A percentile compares a stretch with the other conserved stretches of the same genome.
Evolutionary conservation across 164 flowering plant genomes (phyloP).

Genomic region (Tetracentron sinense): DNA sequence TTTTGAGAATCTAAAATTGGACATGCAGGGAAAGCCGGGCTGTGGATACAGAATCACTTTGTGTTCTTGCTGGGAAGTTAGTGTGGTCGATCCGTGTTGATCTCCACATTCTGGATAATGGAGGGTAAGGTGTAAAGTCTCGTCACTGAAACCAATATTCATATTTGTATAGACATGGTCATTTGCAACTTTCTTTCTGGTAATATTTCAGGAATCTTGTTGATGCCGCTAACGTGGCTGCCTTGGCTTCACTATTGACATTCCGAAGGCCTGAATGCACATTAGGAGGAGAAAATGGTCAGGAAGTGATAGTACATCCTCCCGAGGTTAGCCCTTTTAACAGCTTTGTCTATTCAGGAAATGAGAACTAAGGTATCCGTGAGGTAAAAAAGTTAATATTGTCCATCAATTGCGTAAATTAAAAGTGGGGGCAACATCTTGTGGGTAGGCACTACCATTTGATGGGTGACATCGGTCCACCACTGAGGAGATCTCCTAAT

Average conservation of each 20-base stretch:
- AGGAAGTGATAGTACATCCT: slow-evolving; percentile 76
- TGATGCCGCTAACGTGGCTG: slow-evolving; percentile 98
- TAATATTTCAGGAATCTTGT: slow-evolving; percentile 69
- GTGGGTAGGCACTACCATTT: not conserved
- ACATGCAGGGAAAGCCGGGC: slow-evolving; percentile 96
- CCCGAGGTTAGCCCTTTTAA: slow-evolving; percentile 70
- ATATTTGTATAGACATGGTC: not conserved
- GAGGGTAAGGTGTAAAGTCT: slow-evolving; percentile 56
- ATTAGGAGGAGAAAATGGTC: slow-evolving; percentile 82
- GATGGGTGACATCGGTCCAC: not conserved
- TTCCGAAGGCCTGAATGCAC: slow-evolving; percentile 93
- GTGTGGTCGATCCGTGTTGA: slow-evolving; percentile 93
- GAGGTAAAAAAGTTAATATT: not conserved
- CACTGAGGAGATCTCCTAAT: too few species aligned
- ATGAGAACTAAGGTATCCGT: not conserved
- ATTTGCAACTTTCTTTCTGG: slow-evolving; percentile 7
- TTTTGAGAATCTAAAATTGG: slow-evolving; percentile 13
- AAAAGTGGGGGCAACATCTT: not conserved
- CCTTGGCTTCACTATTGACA: slow-evolving; percentile 84
- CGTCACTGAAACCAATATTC: not conserved
- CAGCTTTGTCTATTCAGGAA: not conserved
- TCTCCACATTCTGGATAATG: slow-evolving; percentile 91
- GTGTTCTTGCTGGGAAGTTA: slow-evolving; percentile 81
- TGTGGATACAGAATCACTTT: slow-evolving; percentile 90
- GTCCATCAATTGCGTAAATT: not conserved